A percentile compares a stretch with the other conserved stretches of the same genome.
These are phyloP conservation scores for Trichocladium antarcticum DNA, from an alignment of 495 filamentous ascomycete genomes.

Conservation along the genomic window DNA sequence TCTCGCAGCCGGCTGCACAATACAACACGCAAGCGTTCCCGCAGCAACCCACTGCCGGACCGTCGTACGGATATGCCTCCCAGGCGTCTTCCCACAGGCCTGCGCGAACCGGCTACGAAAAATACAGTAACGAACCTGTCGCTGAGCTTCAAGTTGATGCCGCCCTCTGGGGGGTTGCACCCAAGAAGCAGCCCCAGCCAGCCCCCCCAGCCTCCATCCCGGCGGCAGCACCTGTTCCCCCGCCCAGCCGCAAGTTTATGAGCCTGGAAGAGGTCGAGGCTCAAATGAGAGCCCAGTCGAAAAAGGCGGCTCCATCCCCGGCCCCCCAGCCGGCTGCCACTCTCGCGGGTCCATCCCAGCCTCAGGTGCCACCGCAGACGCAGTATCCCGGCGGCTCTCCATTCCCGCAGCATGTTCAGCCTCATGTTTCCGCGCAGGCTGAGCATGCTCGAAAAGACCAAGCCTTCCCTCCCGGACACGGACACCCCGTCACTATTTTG, in stretches of 20 bases:
- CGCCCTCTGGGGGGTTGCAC: slow-evolving; percentile 74
- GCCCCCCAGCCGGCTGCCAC: slow-evolving; percentile 15
- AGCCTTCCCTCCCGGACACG: slow-evolving; percentile 23
- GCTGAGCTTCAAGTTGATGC: slow-evolving; percentile 84
- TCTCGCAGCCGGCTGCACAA: slow-evolving; percentile 18
- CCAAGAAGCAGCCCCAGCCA: slow-evolving; percentile 43
- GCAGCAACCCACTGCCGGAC: slow-evolving; percentile 22
- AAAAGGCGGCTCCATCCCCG: slow-evolving; percentile 33
- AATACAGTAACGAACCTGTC: slow-evolving; percentile 62
- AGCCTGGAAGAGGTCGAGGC: slow-evolving; percentile 96
- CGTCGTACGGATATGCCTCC: slow-evolving; percentile 30
- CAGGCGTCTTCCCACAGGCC: slow-evolving; percentile 43
- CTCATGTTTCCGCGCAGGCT: slow-evolving; percentile 20
- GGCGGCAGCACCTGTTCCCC: slow-evolving; percentile 19
- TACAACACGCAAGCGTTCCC: slow-evolving; percentile 22
- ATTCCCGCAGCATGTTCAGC: slow-evolving; percentile 18
- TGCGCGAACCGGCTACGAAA: slow-evolving; percentile 73
- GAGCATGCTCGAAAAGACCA: slow-evolving; percentile 22
- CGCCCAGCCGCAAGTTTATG: slow-evolving; percentile 67
- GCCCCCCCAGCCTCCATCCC: slow-evolving; percentile 22
- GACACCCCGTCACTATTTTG: slow-evolving; percentile 37
- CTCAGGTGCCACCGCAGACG: slow-evolving; percentile 20
- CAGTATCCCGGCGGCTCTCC: slow-evolving; percentile 24
- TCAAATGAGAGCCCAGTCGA: slow-evolving; percentile 64
- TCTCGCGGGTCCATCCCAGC: slow-evolving; percentile 2